Conservation (phyloP, 371 early-diverging fungal genomes). For the Rhizopus delemar region DNA sequence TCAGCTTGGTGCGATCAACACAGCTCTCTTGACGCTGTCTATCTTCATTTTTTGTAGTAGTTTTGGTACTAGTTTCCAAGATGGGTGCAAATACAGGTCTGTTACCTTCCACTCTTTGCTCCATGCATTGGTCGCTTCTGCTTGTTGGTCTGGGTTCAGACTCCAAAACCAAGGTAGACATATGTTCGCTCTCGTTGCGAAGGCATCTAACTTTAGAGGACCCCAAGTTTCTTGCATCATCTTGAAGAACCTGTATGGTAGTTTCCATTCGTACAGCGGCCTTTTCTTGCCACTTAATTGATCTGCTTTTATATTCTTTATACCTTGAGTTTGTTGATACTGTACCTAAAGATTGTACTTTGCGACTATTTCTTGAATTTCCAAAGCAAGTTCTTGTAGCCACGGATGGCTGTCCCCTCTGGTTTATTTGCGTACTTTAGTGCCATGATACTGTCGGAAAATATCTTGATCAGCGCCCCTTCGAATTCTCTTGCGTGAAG, state of each 20-base stretch:
- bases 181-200: constrained; percentile 22
- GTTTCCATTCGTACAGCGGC: constrained; percentile 5
- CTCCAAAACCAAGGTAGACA: constrained; percentile 22
- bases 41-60: constrained; percentile 17
- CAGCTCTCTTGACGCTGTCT: constrained; percentile 10
- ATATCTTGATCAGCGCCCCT: neutral
- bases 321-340: constrained; percentile 4
- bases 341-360: neutral
- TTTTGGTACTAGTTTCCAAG: constrained; percentile 33
- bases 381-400: constrained; percentile 3
- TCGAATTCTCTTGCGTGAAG: neutral
- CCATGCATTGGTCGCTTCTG: constrained; percentile 29
- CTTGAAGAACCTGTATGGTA: neutral
- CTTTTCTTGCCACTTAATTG: neutral
- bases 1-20: constrained; percentile 28
- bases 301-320: constrained; percentile 6
- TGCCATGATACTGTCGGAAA: constrained; percentile 3
- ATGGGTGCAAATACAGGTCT: constrained; percentile 25
- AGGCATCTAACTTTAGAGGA: constrained; percentile 21
- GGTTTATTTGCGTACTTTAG: constrained; percentile 8
- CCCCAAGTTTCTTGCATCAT: neutral
- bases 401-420: constrained; percentile 6
- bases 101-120: constrained; percentile 12
- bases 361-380: constrained; percentile 2
- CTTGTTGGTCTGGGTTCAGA: constrained; percentile 22